A percentile compares a stretch with the other conserved stretches of the same genome.
Evolutionary conservation across 345 rosid genomes (phyloP).

Genomic region (Toxicodendron radicans): DNA sequence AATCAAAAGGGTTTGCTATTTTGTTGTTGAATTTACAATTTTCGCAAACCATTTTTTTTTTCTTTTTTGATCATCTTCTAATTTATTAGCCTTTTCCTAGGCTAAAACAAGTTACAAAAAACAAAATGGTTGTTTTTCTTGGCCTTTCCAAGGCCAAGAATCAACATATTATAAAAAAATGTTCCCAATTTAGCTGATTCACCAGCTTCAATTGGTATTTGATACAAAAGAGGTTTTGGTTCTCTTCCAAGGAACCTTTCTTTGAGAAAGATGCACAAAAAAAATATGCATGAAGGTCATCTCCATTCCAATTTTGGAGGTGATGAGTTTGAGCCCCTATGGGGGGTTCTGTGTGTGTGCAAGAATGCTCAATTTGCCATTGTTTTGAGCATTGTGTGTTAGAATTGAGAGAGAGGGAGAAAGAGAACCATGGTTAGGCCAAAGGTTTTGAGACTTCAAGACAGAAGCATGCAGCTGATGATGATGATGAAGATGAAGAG

Average conservation of each 20-base stretch:
- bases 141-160: conserved; percentile 30
- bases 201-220: conserved; percentile 38
- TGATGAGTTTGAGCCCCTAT: conserved; percentile 44
- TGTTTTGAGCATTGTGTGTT: conserved; percentile 45
- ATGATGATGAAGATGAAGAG: conserved; percentile 10
- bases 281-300: conserved; percentile 29
- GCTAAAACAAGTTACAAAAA: conserved; percentile 35
- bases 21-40: conserved; percentile 47
- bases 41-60: conserved; percentile 54
- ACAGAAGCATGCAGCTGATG: conserved; percentile 17
- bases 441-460: conserved; percentile 51
- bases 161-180: not conserved
- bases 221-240: conserved; percentile 30
- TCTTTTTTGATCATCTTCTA: conserved; percentile 16
- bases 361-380: conserved; percentile 38
- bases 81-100: conserved; percentile 68
- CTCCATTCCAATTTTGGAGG: conserved; percentile 40
- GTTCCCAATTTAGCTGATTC: conserved; percentile 44
- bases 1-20: conserved; percentile 38
- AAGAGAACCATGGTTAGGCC: conserved; percentile 91
- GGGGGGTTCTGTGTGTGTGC: conserved; percentile 52
- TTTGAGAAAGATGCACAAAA: conserved; percentile 38
- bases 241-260: conserved; percentile 49
- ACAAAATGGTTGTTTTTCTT: conserved; percentile 29
- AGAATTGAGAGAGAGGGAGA: conserved; percentile 32